phyloP scores from a whole-genome alignment of 352 stramenopile genomes.

The Globisporangium recalcitrans region DNA sequence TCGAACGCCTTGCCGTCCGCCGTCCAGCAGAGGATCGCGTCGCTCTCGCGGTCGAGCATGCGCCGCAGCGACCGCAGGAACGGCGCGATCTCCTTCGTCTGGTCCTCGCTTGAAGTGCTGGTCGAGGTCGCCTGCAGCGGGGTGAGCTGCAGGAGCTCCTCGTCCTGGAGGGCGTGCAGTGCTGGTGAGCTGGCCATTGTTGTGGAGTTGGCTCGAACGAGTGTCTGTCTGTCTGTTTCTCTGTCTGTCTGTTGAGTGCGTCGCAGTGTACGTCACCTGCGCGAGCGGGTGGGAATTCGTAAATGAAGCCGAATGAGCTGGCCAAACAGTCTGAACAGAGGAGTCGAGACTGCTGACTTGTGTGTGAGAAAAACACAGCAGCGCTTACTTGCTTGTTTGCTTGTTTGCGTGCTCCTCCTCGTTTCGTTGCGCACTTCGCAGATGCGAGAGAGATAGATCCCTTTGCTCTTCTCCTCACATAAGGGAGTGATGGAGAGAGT shows the following conservation, averaged over 20 bases:
- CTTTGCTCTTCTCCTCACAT: not conserved
- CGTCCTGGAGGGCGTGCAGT: not conserved
- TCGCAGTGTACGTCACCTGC: not conserved
- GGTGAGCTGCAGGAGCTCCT: not conserved
- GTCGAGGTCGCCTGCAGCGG: not conserved
- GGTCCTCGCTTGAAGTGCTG: slow-evolving; percentile 8
- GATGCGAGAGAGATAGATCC: not conserved
- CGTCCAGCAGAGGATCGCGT: slow-evolving; percentile 51
- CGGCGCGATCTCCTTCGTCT: slow-evolving; percentile 47
- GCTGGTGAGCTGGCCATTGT: too few species aligned
- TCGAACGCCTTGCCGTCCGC: slow-evolving; percentile 51
- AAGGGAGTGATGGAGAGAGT: slow-evolving; percentile 4
- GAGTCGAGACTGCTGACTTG: not conserved
- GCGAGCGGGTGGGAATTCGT: slow-evolving; percentile 5
- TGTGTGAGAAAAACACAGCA: slow-evolving; percentile 3
- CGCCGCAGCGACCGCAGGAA: slow-evolving; percentile 50
- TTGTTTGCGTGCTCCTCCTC: not conserved
- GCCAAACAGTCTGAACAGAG: not conserved
- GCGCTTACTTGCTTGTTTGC: not conserved
- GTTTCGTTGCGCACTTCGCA: slow-evolving; percentile 3
- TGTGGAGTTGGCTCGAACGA: too few species aligned
- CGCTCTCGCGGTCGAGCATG: slow-evolving; percentile 56
- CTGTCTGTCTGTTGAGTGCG: not conserved
- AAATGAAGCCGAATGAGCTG: not conserved
- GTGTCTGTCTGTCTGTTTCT: not conserved